Base-by-base conservation (phyloP, 2,329 filamentous ascomycete genomes). In the Venturia aucupariae region DNA sequence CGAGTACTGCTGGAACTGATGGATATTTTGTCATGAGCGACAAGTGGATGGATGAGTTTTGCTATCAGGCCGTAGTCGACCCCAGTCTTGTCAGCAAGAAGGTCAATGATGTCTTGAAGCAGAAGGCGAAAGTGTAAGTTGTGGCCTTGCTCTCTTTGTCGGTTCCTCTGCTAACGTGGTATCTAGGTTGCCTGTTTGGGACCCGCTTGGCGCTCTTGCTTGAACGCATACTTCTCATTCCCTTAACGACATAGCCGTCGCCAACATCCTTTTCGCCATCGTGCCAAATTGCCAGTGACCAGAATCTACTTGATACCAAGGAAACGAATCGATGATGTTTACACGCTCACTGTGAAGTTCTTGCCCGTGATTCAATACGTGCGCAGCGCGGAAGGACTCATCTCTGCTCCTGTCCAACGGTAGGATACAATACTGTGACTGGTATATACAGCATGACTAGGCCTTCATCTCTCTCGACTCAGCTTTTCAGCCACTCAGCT, bases 1-100 rank as follows among this genome's bases (percentile, higher is more conserved):
- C 89, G 15, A 81, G 84, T 48, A 77, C 72, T 0, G 82, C 82
- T 0, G 92, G 92, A 0, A 84, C 86, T 15, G 85, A 91, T 69
- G 92, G 92, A 0, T 96, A 90, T 83, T 94, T 94, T 72, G 89
- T 96, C 67, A 96, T 95, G 90, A 89, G 82, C 66, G 91, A 96
- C 75, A 79, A 79, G 24, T 82, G 80, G 80, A 80, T 82, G 77
- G 79, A 81, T 66, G 76, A 82, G 63, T 63, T 63, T 19, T 54
- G 44, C 54, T 95, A 92, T 72, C 91, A 96, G 79, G 90, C 88
- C 8, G 91, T 95, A 17, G 85, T 96, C 6, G 90, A 95, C 72
- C 86, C 88, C 0, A 81, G 80, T 5, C 73, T 80, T 30, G 76
- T 81, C 3, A 79, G 79, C 64, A 82, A 84, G 70, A 85, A 88